phyloP scores from a whole-genome alignment of 768 basidiomycete genomes.

The Naganishia randhawae region DNA sequence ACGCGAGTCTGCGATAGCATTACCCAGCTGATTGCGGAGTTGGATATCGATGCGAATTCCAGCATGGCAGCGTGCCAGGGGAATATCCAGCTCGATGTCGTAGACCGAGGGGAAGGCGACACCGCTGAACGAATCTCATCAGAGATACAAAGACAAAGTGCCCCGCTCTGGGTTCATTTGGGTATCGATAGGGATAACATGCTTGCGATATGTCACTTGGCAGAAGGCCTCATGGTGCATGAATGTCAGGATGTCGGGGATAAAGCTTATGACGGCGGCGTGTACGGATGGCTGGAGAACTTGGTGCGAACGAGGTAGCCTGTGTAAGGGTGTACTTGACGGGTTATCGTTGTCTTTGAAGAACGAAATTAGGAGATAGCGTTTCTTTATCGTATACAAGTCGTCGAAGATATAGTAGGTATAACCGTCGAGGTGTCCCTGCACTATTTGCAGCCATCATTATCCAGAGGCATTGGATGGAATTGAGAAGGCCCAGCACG shows the following conservation, averaged over 20 bases:
- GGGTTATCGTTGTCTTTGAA: too few relatives aligned
- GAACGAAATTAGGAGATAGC: too few relatives aligned
- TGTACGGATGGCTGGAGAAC: background rate
- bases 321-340: too few relatives aligned
- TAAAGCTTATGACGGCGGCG: background rate
- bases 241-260: background rate
- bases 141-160: background rate
- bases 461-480: too few relatives aligned
- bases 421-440: too few relatives aligned
- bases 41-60: background rate
- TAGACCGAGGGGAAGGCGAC: background rate
- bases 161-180: background rate
- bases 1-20: conserved; percentile 9
- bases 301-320: too few relatives aligned
- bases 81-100: background rate
- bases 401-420: too few relatives aligned
- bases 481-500: too few relatives aligned
- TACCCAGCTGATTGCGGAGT: background rate
- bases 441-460: too few relatives aligned
- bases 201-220: conserved; percentile 1
- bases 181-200: conserved; percentile 16
- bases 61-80: background rate
- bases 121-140: background rate
- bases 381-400: too few relatives aligned
- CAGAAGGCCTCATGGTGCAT: background rate